Conservation (phyloP, 768 basidiomycete genomes). For the Suillus weaverae region DNA sequence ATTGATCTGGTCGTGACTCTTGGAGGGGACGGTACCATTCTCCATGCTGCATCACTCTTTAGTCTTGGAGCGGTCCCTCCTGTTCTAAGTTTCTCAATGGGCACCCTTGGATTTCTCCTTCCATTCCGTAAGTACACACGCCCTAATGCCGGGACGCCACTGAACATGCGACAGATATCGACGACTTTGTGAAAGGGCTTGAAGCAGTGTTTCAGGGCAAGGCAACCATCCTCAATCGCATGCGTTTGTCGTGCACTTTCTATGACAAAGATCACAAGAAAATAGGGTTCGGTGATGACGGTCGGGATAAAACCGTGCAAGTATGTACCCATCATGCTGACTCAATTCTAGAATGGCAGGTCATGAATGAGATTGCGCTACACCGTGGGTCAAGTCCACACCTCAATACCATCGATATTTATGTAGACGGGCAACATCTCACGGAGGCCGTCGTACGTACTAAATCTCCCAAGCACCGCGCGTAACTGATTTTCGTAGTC, state of each 20-base stretch:
- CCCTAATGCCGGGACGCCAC: not conserved
- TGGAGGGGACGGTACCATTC: constrained; percentile 93
- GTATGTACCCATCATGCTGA: constrained; percentile 1
- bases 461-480: constrained; percentile 11
- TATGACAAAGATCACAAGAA: constrained; percentile 59
- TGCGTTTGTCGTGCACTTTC: constrained; percentile 85
- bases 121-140: constrained; percentile 75
- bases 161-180: constrained; percentile 64
- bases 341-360: constrained; percentile 75
- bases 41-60: constrained; percentile 91
- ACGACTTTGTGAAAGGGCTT: constrained; percentile 79
- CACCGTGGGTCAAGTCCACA: constrained; percentile 92
- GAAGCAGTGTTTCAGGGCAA: constrained; percentile 78
- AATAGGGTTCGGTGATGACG: constrained; percentile 58
- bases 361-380: constrained; percentile 95
- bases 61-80: constrained; percentile 90
- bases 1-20: constrained; percentile 89
- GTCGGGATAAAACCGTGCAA: constrained; percentile 35
- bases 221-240: constrained; percentile 81
- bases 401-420: constrained; percentile 90
- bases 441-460: constrained; percentile 89
- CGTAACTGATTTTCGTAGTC: constrained; percentile 51
- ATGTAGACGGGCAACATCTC: constrained; percentile 90
- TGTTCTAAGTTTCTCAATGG: constrained; percentile 64
- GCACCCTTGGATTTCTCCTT: constrained; percentile 88